Evolutionary conservation across 495 filamentous ascomycete genomes (phyloP), one percentile per base, ranked within the genome.

Genomic region (Bacidia rubella): DNA sequence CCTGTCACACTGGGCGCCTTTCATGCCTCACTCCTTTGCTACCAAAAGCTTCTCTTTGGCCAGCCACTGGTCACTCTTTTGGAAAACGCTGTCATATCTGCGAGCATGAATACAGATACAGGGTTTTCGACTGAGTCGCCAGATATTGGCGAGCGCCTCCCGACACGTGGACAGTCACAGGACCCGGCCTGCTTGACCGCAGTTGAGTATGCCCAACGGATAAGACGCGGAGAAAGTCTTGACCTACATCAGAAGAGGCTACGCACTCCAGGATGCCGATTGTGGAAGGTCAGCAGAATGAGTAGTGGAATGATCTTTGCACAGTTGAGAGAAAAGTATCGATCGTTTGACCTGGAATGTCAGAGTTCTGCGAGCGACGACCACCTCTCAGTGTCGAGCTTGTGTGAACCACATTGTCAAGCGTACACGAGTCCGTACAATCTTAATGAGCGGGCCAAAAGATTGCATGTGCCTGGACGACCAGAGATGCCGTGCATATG

Each of bases 241-340:
- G 15, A 35, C 29, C 5, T 5, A 15, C 7, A 35, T 35, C 29
- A 35, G 29, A 35, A 15, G 5, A 5, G 29, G 29, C n/a, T n/a
- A n/a, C n/a, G n/a, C n/a, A n/a, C n/a, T n/a, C n/a, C n/a, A n/a
- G n/a, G n/a, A n/a, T n/a, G n/a, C n/a, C 41, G 19, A n/a, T 22
- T 44, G 41, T 44, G 9, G 5, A 22, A 44, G 7, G 29, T 52
- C 41, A 32, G 38, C 12, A 53, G 48, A 12, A 58, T 52, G 52
- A 49, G 50, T 22, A 58, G 55, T 46, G 56, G 56, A 10, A 52
- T 61, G 55, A 39, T 55, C 11, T 61, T 58, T 41, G 58, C 45
- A 46, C 41, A 45, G 24, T 46, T 61, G 17, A 50, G 50, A 11
- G 58, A 61, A 46, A 61, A 61, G 42, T 55, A 61, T 20, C 21